Evolutionary conservation across 208 protist species (phyloP), one percentile per base, ranked within the genome.

Genomic region (Trypanosomatidae sp.): DNA sequence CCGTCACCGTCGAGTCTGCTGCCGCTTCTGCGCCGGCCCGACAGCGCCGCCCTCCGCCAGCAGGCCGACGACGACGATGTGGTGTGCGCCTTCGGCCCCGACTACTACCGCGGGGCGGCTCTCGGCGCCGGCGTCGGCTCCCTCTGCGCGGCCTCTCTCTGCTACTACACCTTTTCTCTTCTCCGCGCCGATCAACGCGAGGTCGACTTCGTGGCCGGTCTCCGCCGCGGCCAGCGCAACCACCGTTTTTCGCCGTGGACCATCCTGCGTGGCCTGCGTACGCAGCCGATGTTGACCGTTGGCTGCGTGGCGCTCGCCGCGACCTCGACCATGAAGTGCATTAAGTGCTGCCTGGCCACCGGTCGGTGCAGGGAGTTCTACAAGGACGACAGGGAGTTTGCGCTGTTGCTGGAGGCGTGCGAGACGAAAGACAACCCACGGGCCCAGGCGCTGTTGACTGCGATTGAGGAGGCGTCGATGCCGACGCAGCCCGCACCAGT

Each of bases 291-390:
- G 79, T 74, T 93, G 52, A 91, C 92, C 3, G 53, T 87, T 13
- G 89, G 92, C 22, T 94, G 87, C 69, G 44, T 93, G 39, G 86
- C 86, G 30, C 77, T 94, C 1, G 79, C 55, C 10, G 64, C 81
- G 0, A 96, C 92, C 4, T 84, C 81, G 13, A 2, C 83, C 2
- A 84, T 94, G 69, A 96, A 96, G 73, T 56, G 46, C 3, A 49
- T 82, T 1, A 96, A 96, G 67, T 93, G 84, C 73, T 84, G 60
- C 53, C 77, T 96, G 9, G 84, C 92, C 1, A 85, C 85, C 36
- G 72, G 65, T 30, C 92, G 92, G 33, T 94, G 88, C 65, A 73
- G 79, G 10, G 92, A 96, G 72, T 94, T 96, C 71, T 81, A 82
- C 46, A 17, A 80, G 0, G 92, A 96, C 71, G 92, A 94, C 66